phyloP scores from a whole-genome alignment of 2,329 filamentous ascomycete genomes.

The Fusarium sp. region DNA sequence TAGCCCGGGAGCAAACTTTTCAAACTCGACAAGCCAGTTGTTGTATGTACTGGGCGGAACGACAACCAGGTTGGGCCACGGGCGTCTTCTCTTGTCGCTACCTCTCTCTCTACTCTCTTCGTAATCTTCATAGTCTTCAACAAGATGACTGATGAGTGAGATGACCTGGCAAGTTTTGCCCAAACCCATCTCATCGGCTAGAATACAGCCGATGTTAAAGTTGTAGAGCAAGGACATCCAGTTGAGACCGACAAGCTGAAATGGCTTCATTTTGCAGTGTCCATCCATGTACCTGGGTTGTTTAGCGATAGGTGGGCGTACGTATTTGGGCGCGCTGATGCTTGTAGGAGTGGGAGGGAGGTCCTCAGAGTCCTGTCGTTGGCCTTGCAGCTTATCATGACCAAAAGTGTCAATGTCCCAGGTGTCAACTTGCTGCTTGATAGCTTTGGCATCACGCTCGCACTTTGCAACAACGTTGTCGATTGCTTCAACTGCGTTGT shows the following conservation, averaged over 20 bases:
- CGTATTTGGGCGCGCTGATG: conserved; percentile 48
- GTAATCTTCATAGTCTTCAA: conserved; percentile 65
- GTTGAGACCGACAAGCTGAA: conserved; percentile 93
- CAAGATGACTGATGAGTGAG: conserved; percentile 85
- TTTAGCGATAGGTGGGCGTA: conserved; percentile 59
- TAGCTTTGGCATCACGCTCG: conserved; percentile 72
- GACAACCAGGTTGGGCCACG: conserved; percentile 83
- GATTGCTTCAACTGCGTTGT: conserved; percentile 82
- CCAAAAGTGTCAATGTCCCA: conserved; percentile 64
- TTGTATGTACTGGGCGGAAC: conserved; percentile 94
- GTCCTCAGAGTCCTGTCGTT: conserved; percentile 49
- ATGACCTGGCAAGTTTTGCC: conserved; percentile 99
- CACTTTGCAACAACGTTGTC: conserved; percentile 84
- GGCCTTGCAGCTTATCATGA: conserved; percentile 49
- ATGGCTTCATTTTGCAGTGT: conserved; percentile 85
- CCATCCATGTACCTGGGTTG: conserved; percentile 84
- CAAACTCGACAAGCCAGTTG: conserved; percentile 94
- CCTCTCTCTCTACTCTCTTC: not conserved
- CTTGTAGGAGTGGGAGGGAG: conserved; percentile 58
- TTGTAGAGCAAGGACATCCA: conserved; percentile 90
- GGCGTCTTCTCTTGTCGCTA: conserved; percentile 45
- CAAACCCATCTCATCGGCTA: conserved; percentile 96
- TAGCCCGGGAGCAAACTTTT: conserved; percentile 83
- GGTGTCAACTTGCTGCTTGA: conserved; percentile 58
- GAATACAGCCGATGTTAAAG: conserved; percentile 83